phyloP scores from a whole-genome alignment of 495 filamentous ascomycete species.

The Glonium stellatum region DNA sequence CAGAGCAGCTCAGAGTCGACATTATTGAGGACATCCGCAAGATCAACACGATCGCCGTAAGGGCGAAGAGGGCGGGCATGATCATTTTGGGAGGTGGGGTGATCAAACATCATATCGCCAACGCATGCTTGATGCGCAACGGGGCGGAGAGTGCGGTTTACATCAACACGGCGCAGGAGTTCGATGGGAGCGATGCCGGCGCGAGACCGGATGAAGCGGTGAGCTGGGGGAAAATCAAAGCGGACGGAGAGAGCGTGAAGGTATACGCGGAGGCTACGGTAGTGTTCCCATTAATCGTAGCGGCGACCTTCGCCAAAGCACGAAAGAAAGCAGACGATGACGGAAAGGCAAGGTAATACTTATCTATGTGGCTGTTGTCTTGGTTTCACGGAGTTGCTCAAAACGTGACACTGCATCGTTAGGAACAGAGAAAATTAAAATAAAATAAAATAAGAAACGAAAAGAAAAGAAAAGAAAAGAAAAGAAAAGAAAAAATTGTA shows the following conservation, averaged over 20 bases:
- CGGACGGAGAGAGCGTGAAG: conserved; percentile 79
- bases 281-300: conserved; percentile 89
- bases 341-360: not conserved
- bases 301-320: conserved; percentile 77
- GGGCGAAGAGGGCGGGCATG: conserved; percentile 79
- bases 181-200: conserved; percentile 94
- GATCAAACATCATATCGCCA: conserved; percentile 96
- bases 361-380: too few species aligned
- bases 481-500: too few species aligned
- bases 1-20: conserved; percentile 69
- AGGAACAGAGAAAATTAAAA: too few species aligned
- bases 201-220: conserved; percentile 94
- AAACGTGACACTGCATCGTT: too few species aligned
- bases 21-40: conserved; percentile 83
- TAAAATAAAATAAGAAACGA: too few species aligned
- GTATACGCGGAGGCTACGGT: conserved; percentile 91
- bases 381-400: too few species aligned
- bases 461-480: too few species aligned
- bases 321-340: not conserved
- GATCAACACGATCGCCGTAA: conserved; percentile 82
- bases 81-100: conserved; percentile 90
- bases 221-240: conserved; percentile 97
- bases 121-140: conserved; percentile 93
- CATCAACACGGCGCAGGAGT: conserved; percentile 93
- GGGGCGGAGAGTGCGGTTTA: conserved; percentile 95